Percentiles rank a stretch among this genome's conserved stretches.
Evolutionary conservation across 2,329 filamentous ascomycete genomes (phyloP).

Genomic region (Colletotrichum simmondsii): DNA sequence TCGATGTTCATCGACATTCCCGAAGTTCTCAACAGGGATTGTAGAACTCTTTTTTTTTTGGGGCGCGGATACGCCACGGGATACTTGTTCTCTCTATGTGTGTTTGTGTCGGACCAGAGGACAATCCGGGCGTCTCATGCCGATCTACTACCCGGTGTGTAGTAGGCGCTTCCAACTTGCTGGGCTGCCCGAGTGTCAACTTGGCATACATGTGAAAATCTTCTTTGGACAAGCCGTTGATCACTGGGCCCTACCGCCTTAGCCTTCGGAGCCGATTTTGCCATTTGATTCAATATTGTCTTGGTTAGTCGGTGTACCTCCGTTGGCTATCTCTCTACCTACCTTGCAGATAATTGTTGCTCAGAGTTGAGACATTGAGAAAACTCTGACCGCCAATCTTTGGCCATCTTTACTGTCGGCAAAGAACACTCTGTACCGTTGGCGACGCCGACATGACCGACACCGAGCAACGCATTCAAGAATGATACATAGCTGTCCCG

Average conservation of each 20-base stretch:
- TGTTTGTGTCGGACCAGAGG: not conserved
- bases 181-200: not conserved
- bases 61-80: constrained; percentile 3
- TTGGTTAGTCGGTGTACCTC: not conserved
- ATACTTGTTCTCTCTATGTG: not conserved
- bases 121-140: constrained; percentile 28
- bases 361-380: not conserved
- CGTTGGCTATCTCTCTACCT: no score
- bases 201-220: constrained; percentile 33
- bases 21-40: constrained; percentile 5
- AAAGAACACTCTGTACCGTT: not conserved
- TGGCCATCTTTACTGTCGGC: not conserved
- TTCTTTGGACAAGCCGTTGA: not conserved
- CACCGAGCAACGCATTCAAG: not conserved
- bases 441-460: not conserved
- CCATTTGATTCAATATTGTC: not conserved
- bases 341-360: no score
- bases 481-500: not conserved
- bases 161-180: constrained; percentile 16
- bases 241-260: not conserved
- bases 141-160: constrained; percentile 20
- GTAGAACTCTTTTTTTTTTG: not conserved
- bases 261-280: not conserved
- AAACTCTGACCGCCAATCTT: not conserved
- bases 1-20: constrained; percentile 12